A percentile compares a stretch with the other conserved stretches of the same genome.
phyloP scores from a whole-genome alignment of 148 eudicot genomes.

The Hydrangea macrophylla region DNA sequence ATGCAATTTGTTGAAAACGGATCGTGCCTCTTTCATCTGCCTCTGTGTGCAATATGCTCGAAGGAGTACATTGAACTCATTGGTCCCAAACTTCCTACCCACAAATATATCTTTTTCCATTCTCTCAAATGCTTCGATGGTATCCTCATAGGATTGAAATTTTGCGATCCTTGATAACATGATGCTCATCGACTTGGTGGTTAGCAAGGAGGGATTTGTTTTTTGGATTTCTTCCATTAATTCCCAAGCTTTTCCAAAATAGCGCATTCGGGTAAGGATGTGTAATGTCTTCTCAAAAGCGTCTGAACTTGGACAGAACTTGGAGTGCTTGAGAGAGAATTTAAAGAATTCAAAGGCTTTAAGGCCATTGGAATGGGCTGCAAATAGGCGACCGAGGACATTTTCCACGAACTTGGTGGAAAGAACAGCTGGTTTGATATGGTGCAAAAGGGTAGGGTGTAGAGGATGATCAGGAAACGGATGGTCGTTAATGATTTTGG shows the following conservation, averaged over 20 bases:
- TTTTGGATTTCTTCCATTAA: constrained; percentile 56
- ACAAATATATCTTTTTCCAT: constrained; percentile 61
- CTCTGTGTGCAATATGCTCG: constrained; percentile 81
- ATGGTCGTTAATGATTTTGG: constrained; percentile 67
- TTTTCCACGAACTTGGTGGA: constrained; percentile 58
- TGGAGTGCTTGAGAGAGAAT: constrained; percentile 41
- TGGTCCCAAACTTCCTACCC: constrained; percentile 58
- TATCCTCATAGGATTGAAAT: constrained; percentile 67
- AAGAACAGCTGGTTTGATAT: constrained; percentile 38
- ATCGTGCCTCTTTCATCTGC: constrained; percentile 84
- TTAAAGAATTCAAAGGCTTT: constrained; percentile 84
- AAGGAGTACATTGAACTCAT: constrained; percentile 77
- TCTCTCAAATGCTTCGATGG: constrained; percentile 72
- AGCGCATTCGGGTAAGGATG: constrained; percentile 81
- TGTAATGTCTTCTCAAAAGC: constrained; percentile 85
- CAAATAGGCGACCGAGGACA: constrained; percentile 73
- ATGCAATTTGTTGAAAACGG: constrained; percentile 64
- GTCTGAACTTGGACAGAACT: constrained; percentile 50
- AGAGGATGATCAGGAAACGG: constrained; percentile 69
- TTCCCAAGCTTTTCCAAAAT: constrained; percentile 82
- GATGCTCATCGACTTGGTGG: constrained; percentile 82
- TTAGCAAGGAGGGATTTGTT: constrained; percentile 51
- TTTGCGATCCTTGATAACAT: constrained; percentile 69
- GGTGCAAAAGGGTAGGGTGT: constrained; percentile 44
- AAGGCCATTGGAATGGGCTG: constrained; percentile 72